Base-by-base conservation (phyloP, 2,329 filamentous ascomycete species). In the Fusarium incarnatum region DNA sequence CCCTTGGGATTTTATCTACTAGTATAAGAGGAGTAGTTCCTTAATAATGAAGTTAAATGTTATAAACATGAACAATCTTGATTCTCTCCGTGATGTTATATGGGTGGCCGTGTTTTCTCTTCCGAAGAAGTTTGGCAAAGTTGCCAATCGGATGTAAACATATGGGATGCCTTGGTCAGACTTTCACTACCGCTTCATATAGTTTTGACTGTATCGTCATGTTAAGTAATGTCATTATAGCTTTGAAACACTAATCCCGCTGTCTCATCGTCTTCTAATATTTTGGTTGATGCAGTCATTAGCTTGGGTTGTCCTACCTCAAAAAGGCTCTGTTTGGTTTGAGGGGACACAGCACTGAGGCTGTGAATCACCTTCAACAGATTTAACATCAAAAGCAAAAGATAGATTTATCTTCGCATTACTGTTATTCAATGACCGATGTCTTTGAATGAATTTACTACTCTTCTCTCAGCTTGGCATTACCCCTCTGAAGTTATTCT, bases 21-120 rank as follows among this genome's bases (percentile, higher is more conserved):
- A 53, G 56, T 54, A 71, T 71, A 67, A 66, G 56, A 56, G 66
- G 44, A 69, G 68, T 59, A 40, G 49, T 67, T 66, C 15, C 28
- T 23, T 66, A 49, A 60, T 52, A 69, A 70, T 59, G 32, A 70
- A 63, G 67, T 67, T 7, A 44, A 67, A 65, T 48, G 27, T 45
- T 34, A 47, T 57, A 56, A 50, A 37, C 3, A 23, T 28, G 3
- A 37, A n/a, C 18, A 37, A 37, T n/a, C 18, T 37, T n/a, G 18
- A n/a, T 6, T 37, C 34, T 18, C 23, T 23, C 6, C 6, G 37
- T 49, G 60, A 65, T 7, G 16, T 37, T 37, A 8, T 22, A 16
- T 44, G 20, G 4, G 46, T 12, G 13, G 28, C 5, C 8, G 15
- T 32, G 20, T 49, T 22, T 9, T 11, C 5, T 44, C 6, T 44